Percentiles rank a stretch among this genome's conserved stretches.
phyloP scores from a whole-genome alignment of 495 filamentous ascomycete genomes.

The Penicillium atrosanguineum region DNA sequence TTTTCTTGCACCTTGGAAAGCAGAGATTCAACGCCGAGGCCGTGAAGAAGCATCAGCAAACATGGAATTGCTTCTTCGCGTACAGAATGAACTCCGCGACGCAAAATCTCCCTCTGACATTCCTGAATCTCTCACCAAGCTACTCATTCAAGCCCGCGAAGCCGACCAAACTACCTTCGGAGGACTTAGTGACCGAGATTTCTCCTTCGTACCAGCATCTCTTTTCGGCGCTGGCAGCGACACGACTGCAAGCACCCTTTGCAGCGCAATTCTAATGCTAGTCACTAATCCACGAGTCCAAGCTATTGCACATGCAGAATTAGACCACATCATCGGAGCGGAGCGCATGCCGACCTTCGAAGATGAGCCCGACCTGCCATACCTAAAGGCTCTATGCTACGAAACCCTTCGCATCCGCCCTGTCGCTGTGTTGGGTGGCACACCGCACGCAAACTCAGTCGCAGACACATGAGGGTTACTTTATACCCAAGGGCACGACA shows the following conservation, averaged over 20 bases:
- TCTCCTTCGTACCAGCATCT: constrained; percentile 47
- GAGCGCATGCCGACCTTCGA: constrained; percentile 15
- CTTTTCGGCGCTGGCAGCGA: constrained; percentile 61
- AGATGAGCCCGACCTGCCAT: constrained; percentile 25
- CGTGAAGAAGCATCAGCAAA: constrained; percentile 12
- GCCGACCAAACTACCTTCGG: constrained; percentile 33
- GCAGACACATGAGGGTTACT: constrained; percentile 49
- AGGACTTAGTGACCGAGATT: constrained; percentile 28
- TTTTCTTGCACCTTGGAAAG: constrained; percentile 28
- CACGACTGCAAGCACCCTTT: constrained; percentile 60
- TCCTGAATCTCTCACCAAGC: constrained; percentile 27
- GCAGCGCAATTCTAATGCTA: constrained; percentile 60
- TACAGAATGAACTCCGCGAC: constrained; percentile 8
- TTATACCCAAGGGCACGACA: constrained; percentile 44
- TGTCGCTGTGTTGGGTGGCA: constrained; percentile 36
- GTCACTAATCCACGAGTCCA: constrained; percentile 40
- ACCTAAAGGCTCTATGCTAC: constrained; percentile 32
- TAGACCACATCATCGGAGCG: constrained; percentile 18
- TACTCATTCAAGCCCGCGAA: constrained; percentile 34
- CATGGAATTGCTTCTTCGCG: constrained; percentile 11
- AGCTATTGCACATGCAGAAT: constrained; percentile 48
- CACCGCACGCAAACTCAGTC: constrained; percentile 51
- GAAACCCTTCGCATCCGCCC: constrained; percentile 38
- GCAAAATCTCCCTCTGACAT: constrained; percentile 5
- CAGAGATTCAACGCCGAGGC: constrained; percentile 16